Conservation (phyloP, 192 early-diverging fungal species). For the Kickxella alabastrina region DNA sequence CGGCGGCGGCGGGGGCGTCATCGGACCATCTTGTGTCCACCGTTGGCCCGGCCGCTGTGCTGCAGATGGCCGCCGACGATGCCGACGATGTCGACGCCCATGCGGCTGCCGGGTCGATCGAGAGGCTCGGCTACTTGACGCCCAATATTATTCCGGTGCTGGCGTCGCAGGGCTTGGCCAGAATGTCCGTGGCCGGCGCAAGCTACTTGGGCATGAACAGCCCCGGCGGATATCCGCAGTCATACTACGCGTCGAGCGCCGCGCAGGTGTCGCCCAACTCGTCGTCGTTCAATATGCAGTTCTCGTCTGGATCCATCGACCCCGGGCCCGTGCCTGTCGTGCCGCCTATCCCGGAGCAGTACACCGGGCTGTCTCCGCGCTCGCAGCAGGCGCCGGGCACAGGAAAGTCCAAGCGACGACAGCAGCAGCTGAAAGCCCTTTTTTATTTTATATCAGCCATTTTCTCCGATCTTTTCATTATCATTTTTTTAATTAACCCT, state of each 20-base stretch:
- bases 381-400: too few species aligned
- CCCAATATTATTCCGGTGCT: slow-evolving; percentile 45
- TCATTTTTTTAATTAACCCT: slow-evolving; percentile 1
- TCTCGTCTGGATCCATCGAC: slow-evolving; percentile 5
- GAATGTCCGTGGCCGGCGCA: slow-evolving; percentile 2
- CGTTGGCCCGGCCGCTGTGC: slow-evolving; percentile 23
- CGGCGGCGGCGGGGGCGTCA: slow-evolving; percentile 5
- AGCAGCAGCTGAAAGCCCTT: too few species aligned
- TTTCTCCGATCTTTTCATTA: not conserved
- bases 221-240: not conserved
- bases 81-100: slow-evolving; percentile 32
- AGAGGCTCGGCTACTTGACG: slow-evolving; percentile 52
- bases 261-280: slow-evolving; percentile 13
- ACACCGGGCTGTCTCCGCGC: slow-evolving; percentile 12
- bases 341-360: slow-evolving; percentile 23
- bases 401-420: too few species aligned
- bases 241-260: not conserved
- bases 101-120: slow-evolving; percentile 40
- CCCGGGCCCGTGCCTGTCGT: slow-evolving; percentile 6
- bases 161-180: slow-evolving; percentile 30
- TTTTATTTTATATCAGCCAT: not conserved
- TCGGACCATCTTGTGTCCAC: slow-evolving; percentile 11
- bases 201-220: slow-evolving; percentile 15
- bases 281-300: not conserved
- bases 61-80: slow-evolving; percentile 36